A percentile compares a stretch with the other conserved stretches of the same genome.
Conservation (phyloP, 768 basidiomycete genomes). For the Kwoniella newhampshirensis region DNA sequence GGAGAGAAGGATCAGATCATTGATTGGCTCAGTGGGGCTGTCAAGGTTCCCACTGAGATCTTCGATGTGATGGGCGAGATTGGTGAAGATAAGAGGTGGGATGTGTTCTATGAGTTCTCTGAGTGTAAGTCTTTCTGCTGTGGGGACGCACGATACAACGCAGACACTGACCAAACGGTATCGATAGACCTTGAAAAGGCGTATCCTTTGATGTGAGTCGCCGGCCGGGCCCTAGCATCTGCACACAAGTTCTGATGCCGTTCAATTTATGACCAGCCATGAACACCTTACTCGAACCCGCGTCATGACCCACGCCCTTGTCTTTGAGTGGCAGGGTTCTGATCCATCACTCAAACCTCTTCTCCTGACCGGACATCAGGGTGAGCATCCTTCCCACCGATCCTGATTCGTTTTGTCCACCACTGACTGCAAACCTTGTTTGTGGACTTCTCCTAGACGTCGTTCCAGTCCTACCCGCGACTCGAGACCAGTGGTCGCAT, state of each 20-base stretch:
- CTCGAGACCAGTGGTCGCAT: slow-evolving; percentile 37
- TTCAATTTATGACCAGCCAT: slow-evolving; percentile 58
- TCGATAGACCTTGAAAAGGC: slow-evolving; percentile 57
- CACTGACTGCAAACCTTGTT: not conserved
- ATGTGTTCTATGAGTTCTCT: slow-evolving; percentile 39
- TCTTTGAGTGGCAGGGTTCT: slow-evolving; percentile 71
- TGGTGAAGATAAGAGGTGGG: slow-evolving; percentile 44
- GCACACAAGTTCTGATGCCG: not conserved
- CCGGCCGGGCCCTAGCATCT: no score
- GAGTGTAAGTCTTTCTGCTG: slow-evolving; percentile 42
- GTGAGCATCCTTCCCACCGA: slow-evolving; percentile 7
- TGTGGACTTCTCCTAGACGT: slow-evolving; percentile 42
- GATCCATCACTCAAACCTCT: slow-evolving; percentile 67
- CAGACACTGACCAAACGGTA: slow-evolving; percentile 2
- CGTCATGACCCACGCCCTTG: slow-evolving; percentile 71
- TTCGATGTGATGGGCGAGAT: slow-evolving; percentile 48
- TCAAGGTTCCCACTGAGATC: slow-evolving; percentile 45
- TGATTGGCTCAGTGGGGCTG: slow-evolving; percentile 39
- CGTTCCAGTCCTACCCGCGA: slow-evolving; percentile 46
- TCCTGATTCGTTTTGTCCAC: not conserved
- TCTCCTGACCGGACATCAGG: slow-evolving; percentile 55
- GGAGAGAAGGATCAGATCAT: slow-evolving; percentile 32
- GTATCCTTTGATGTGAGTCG: slow-evolving; percentile 66
- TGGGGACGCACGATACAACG: no score
- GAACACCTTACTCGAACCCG: slow-evolving; percentile 63